Evolutionary conservation across 306 rosid species (phyloP).

Genomic region (Vicia sativa): DNA sequence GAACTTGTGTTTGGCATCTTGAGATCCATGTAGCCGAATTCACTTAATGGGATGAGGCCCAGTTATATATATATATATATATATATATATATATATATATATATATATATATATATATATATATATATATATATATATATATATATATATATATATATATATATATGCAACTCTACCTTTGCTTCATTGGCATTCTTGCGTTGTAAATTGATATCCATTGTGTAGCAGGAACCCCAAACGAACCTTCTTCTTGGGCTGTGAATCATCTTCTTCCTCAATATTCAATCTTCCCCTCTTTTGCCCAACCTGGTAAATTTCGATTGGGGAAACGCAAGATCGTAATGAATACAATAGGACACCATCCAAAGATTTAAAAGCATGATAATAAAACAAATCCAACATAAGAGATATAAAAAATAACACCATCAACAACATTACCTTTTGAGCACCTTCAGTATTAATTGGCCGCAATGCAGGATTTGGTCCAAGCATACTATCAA

Average conservation of each 20-base stretch:
- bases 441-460: conserved; percentile 94
- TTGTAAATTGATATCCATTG: conserved; percentile 98
- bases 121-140: too few species aligned
- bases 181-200: conserved; percentile 94
- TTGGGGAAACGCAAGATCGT: not conserved
- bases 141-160: too few species aligned
- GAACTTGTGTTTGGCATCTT: not conserved
- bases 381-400: conserved; percentile 39
- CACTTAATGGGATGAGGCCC: not conserved
- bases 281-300: conserved; percentile 91
- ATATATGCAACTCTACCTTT: conserved; percentile 59
- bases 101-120: too few species aligned
- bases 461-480: conserved; percentile 89
- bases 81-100: too few species aligned
- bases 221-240: conserved; percentile 91
- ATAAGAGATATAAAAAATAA: not conserved
- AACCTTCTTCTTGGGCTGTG: conserved; percentile 89
- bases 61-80: too few species aligned
- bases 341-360: conserved; percentile 19
- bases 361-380: conserved; percentile 20
- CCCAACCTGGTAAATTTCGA: conserved; percentile 72
- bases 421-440: conserved; percentile 50
- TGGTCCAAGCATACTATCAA: conserved; percentile 85
- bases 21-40: not conserved
- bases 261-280: conserved; percentile 86